Evolutionary conservation across 2,329 filamentous ascomycete genomes (phyloP), one percentile per base, ranked within the genome.

Genomic region (Pseudopyricularia javanii): DNA sequence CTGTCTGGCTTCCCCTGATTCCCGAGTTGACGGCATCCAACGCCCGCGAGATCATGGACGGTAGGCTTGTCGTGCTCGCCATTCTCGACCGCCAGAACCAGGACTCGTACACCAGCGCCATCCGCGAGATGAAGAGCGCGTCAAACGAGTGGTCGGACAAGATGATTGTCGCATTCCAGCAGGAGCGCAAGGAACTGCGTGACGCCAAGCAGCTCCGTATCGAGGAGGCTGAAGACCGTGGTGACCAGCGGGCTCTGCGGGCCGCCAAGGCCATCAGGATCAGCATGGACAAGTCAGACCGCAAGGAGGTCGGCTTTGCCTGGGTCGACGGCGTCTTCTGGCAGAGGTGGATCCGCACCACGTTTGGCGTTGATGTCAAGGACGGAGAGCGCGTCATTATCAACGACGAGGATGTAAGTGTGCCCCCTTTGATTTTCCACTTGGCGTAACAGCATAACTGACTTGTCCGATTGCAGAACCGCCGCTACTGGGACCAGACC

Each of bases 91-190:
- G 90, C 50, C 83, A 88, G 34, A 82, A 91, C 55, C 74, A 84
- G 35, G 87, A 91, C 54, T 83, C 89, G 34, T 95, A 95, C 66
- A 72, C 81, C 50, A 76, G 78, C 54, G 86, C 88, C 26, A 86
- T 88, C 66, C 83, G 86, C 33, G 94, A 98, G 70, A 83, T 98
- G 70, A 97, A 97, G 78, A 91, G 86, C 59, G 93, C 93, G 1
- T 93, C 93, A 8, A 79, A 91, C 56, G 93, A 97, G 67, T 98
- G 93, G 91, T 95, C 97, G 80, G 91, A 97, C 67, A 93, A 94
- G 71, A 88, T 96, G 68, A 86, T 88, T 17, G 84, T 91, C 60
- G 78, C 89, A 37, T 96, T 95, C 75, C 88, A 95, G 66, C 80
- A 94, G 15, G 91, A 97, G 69, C 79, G 91, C 54, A 89, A 96